Base-by-base conservation (phyloP, 1,284 basidiomycete genomes). In the Gomphus sp. region DNA sequence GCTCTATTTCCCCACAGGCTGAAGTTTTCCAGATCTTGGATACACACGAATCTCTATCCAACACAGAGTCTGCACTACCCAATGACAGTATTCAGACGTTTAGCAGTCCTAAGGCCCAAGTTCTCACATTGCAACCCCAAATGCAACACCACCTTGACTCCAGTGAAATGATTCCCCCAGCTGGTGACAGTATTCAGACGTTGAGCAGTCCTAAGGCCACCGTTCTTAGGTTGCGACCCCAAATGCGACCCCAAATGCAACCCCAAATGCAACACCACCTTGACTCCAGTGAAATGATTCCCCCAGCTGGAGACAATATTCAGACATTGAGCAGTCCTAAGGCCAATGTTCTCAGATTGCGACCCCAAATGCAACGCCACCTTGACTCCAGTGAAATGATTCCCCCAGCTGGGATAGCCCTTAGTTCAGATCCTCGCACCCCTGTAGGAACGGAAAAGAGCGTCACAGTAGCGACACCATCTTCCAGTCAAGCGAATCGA, bases 401-500 rank as follows among this genome's bases (percentile, higher is more conserved):
- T 25, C 37, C 33, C 6, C 28, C 49, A 16, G 25, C 10, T 43
- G n/a, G 34, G 28, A 16, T 28, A 43, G 31, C 59, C 33, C 11
- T 5, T 22, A 11, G 34, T 31, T 18, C 22, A 16, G 10, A 31
- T 37, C 25, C 47, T 25, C n/a, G 16, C 8, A 59, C 61, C 7
- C 58, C 52, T 16, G n/a, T 18, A 10, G 41, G 39, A n/a, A n/a
- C 33, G 6, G 33, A 34, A 34, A 18, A 18, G 31, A 34, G 51
- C 18, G 22, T 48, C 11, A 33, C 52, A 10, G 25, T 54, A 10
- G 53, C 56, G 10, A 44, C 44, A 18, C 41, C 54, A 8, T 31
- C 41, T 16, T 61, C 62, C n/a, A 60, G 57, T 3, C 56, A 37
- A 36, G 61, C 64, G 33, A 60, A 64, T 50, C 57, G 52, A 18